Base-by-base conservation (phyloP, 2,329 filamentous ascomycete genomes). In the Aspergillus latus region DNA sequence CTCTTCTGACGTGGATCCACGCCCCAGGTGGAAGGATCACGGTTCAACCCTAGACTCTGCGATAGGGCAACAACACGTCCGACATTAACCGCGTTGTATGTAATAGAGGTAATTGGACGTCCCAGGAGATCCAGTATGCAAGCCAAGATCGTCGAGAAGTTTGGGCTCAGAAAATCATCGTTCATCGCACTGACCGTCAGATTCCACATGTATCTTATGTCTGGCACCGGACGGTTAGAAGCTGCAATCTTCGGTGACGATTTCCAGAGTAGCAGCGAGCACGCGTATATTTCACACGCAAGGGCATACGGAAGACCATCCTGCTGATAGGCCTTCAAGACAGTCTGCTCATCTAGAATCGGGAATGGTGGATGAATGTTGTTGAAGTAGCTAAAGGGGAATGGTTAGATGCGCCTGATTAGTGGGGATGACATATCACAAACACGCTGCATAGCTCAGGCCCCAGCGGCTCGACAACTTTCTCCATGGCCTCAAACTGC, bases 161-260 rank as follows among this genome's bases (percentile, higher is more conserved):
- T 54, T 2, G 52, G 52, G 13, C 44, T 48, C n/a, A 54, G 29
- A 43, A 54, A 54, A 13, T 54, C 52, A 21, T 54, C 52, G 28
- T 54, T 54, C 52, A 54, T 54, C n/a, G 52, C 52, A 15, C 52
- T 54, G 28, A 54, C 52, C 13, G 52, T 48, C 15, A 54, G 36
- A 36, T 54, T 54, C 52, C 52, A 54, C 52, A 54, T 54, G 28
- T 54, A 54, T 28, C 34, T 36, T 28, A 54, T 54, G n/a, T 54
- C 52, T 15, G 52, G 52, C 3, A 39, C 44, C 5, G 52, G 45
- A 15, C 52, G 52, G 36, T 28, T 29, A 0, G 43, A 49, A 5
- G 28, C 37, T 9, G 29, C 15, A 11, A 49, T 54, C 2, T 42
- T 43, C 3, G 44, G 28, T 2, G 52, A 54, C 5, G 36, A n/a